Evolutionary conservation across 2,329 filamentous ascomycete species (phyloP).

Genomic region (Lecanicillium sp.): DNA sequence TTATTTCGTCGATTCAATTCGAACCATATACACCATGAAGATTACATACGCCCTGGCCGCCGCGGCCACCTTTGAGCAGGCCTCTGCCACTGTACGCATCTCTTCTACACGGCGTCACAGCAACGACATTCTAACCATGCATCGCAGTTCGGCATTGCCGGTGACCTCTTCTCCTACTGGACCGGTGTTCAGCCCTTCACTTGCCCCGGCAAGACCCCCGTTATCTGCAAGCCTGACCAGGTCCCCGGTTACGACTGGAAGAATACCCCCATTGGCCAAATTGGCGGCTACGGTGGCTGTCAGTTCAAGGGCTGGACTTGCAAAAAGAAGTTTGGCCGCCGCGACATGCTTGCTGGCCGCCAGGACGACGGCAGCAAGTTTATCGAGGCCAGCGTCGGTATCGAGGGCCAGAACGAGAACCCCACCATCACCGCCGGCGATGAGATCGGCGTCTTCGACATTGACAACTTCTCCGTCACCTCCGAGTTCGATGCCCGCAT

Average conservation of each 20-base stretch:
- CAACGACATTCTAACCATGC: slow-evolving; percentile 13
- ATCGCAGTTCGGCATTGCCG: slow-evolving; percentile 13
- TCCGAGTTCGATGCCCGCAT: slow-evolving; percentile 71
- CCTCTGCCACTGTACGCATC: slow-evolving; percentile 39
- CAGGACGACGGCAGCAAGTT: slow-evolving; percentile 51
- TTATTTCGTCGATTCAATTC: slow-evolving; percentile 2
- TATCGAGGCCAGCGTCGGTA: slow-evolving; percentile 50
- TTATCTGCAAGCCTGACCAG: slow-evolving; percentile 69
- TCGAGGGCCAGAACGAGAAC: slow-evolving; percentile 25
- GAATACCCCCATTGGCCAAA: slow-evolving; percentile 53
- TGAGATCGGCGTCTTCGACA: slow-evolving; percentile 57
- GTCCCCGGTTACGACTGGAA: slow-evolving; percentile 65
- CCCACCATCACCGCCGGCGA: slow-evolving; percentile 28
- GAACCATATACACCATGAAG: slow-evolving; percentile 42
- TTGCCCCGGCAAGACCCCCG: slow-evolving; percentile 67
- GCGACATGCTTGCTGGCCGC: slow-evolving; percentile 45
- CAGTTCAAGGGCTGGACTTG: slow-evolving; percentile 69
- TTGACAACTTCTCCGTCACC: slow-evolving; percentile 66
- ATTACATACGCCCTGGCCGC: slow-evolving; percentile 41
- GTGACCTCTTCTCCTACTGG: slow-evolving; percentile 18
- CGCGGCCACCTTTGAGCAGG: slow-evolving; percentile 45
- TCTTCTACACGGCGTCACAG: neutral
- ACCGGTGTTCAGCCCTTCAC: slow-evolving; percentile 45
- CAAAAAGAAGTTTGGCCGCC: slow-evolving; percentile 51
- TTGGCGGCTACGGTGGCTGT: slow-evolving; percentile 66